Base-by-base conservation (phyloP, 2,329 filamentous ascomycete genomes). In the Nemania diffusa region DNA sequence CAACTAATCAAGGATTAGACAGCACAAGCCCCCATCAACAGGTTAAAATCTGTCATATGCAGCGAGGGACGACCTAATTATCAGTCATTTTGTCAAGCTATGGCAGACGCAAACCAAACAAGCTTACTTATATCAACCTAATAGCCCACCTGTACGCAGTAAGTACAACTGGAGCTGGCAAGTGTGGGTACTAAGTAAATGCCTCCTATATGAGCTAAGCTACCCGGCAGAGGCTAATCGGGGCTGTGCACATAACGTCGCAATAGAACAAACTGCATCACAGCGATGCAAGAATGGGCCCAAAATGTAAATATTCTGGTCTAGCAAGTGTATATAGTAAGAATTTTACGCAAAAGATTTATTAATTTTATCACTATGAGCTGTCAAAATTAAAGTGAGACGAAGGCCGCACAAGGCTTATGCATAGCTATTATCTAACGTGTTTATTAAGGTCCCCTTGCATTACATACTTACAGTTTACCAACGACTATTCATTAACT, bases 351-450 rank as follows among this genome's bases (percentile, higher is more conserved):
- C n/a, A 53, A 15, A 40, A 5, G 11, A 40, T 5, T 13, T 40
- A 15, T 40, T 13, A 15, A 34, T 34, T 34, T 40, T 11, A 3
- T 15, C 11, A 40, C 11, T 11, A 15, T 40, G 37, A 2, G 13
- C 32, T 8, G 6, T 34, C 32, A 11, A 11, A 26, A 65, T 27
- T 24, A 50, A 34, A 20, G 32, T 7, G 37, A 22, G 29, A 5
- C 3, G 8, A 13, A 27, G 34, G 20, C 37, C 22, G 26, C 51
- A 44, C 26, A 26, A 44, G n/a, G n/a, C n/a, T n/a, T n/a, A n/a
- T n/a, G 22, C 44, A 40, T 24, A 50, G 37, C 55, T 58, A 60
- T 48, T 63, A 56, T 62, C 65, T 57, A 44, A 20, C 15, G 34
- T n/a, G n/a, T n/a, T n/a, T n/a, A n/a, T n/a, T n/a, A n/a, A n/a